phyloP scores from a whole-genome alignment of 192 early-diverging fungal genomes.

The Linnemannia exigua region DNA sequence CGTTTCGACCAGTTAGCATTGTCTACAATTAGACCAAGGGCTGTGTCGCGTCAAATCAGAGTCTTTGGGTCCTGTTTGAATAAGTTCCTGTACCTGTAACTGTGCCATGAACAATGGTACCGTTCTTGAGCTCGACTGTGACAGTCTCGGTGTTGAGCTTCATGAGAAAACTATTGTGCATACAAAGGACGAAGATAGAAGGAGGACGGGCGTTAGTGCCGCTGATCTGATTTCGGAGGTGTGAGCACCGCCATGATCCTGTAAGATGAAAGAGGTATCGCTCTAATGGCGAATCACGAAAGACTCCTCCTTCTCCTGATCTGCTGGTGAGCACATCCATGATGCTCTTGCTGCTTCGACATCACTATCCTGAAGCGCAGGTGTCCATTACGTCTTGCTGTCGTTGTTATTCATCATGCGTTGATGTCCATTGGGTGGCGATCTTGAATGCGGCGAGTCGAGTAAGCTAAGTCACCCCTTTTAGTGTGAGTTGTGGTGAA shows the following conservation, averaged over 20 bases:
- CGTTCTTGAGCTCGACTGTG: conserved; percentile 99
- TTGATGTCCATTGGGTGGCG: neutral
- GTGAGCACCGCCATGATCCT: neutral
- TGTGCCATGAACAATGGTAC: conserved; percentile 96
- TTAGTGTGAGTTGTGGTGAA: neutral
- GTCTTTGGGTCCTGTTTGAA: neutral
- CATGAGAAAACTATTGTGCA: conserved; percentile 89
- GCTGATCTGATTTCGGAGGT: neutral
- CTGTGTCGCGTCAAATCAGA: neutral
- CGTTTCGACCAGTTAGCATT: neutral
- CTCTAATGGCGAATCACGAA: neutral
- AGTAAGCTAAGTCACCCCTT: neutral
- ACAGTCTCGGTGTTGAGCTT: conserved; percentile 98
- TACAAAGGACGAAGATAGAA: neutral
- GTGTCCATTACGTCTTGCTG: neutral
- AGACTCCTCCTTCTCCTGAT: neutral
- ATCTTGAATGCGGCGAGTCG: neutral
- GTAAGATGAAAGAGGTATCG: neutral
- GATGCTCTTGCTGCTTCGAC: neutral
- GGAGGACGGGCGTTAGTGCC: neutral
- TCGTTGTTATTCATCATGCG: neutral
- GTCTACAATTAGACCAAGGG: neutral
- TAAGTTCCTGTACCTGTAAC: conserved; percentile 71
- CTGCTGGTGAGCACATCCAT: neutral
- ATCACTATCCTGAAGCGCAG: neutral